Conservation (phyloP, 306 rosid species). For the Leucaena leucocephala region DNA sequence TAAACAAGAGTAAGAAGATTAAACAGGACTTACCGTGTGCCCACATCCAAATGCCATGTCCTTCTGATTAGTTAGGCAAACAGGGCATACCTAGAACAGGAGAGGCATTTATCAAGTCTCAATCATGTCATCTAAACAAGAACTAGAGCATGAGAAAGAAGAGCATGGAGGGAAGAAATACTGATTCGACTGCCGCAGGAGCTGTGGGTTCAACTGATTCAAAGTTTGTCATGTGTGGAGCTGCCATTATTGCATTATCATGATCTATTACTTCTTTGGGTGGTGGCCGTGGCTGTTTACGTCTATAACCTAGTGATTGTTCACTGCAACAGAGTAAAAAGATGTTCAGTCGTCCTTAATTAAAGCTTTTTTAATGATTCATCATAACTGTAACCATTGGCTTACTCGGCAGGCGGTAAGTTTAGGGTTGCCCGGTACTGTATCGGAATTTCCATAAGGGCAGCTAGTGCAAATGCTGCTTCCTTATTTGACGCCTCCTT, state of each 20-base stretch:
- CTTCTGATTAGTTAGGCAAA: conserved; percentile 88
- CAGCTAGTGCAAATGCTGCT: conserved; percentile 91
- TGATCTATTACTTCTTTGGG: conserved; percentile 72
- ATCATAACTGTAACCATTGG: conserved; percentile 9
- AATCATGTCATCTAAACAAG: conserved; percentile 32
- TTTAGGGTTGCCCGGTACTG: conserved; percentile 79
- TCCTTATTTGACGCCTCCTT: conserved; percentile 75
- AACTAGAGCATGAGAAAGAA: conserved; percentile 26
- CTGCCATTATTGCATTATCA: conserved; percentile 55
- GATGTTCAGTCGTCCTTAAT: conserved; percentile 29
- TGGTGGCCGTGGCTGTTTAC: conserved; percentile 74
- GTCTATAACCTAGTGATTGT: conserved; percentile 45
- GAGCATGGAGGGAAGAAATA: conserved; percentile 38
- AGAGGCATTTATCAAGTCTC: conserved; percentile 31
- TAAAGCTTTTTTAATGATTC: neutral
- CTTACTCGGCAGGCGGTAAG: conserved; percentile 56
- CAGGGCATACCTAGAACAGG: conserved; percentile 75
- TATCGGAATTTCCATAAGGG: conserved; percentile 94
- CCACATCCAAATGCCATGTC: conserved; percentile 99
- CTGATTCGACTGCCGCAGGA: conserved; percentile 60
- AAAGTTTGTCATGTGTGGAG: conserved; percentile 39
- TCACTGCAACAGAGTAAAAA: conserved; percentile 45
- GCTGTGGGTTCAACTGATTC: conserved; percentile 50
- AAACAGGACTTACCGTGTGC: conserved; percentile 69
- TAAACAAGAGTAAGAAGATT: conserved; percentile 12